Percentiles rank a stretch among this genome's conserved stretches.
phyloP scores from a whole-genome alignment of 2,329 filamentous ascomycete genomes.

The Aspergillus quadricinctus region DNA sequence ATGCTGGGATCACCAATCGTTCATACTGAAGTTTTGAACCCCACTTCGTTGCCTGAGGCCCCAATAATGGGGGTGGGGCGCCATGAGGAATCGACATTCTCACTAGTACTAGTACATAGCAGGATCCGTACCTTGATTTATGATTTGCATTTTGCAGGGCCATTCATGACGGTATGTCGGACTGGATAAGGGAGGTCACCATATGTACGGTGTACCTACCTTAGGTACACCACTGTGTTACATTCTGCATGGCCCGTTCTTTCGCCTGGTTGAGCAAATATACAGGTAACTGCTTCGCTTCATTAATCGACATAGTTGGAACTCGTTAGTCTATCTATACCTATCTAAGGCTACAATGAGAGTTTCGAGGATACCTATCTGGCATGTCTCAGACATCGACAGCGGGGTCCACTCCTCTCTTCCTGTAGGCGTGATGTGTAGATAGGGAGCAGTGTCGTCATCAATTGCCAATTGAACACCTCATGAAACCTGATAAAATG shows the following conservation, averaged over 20 bases:
- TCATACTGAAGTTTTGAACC: constrained; percentile 13
- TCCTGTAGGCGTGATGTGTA: background rate
- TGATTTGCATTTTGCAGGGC: too few species aligned
- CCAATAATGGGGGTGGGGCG: constrained; percentile 11
- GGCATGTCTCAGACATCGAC: background rate
- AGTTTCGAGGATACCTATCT: background rate
- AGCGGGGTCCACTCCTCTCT: too few species aligned
- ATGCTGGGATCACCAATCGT: background rate
- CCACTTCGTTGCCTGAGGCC: constrained; percentile 18
- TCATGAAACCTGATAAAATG: background rate
- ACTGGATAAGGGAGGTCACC: background rate
- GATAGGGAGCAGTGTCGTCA: background rate
- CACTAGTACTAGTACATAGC: background rate
- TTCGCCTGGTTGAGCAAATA: background rate
- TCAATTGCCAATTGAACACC: background rate
- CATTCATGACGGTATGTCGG: too few species aligned
- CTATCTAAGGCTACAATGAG: background rate
- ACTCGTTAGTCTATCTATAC: too few species aligned
- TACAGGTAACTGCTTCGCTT: background rate
- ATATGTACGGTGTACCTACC: background rate
- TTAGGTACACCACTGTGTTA: background rate
- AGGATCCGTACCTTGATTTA: background rate
- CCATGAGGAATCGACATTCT: constrained; percentile 1
- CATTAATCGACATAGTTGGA: background rate
- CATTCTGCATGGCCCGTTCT: background rate